Base-by-base conservation (phyloP, 2,329 filamentous ascomycete species). In the Scedosporium aurantiacum region DNA sequence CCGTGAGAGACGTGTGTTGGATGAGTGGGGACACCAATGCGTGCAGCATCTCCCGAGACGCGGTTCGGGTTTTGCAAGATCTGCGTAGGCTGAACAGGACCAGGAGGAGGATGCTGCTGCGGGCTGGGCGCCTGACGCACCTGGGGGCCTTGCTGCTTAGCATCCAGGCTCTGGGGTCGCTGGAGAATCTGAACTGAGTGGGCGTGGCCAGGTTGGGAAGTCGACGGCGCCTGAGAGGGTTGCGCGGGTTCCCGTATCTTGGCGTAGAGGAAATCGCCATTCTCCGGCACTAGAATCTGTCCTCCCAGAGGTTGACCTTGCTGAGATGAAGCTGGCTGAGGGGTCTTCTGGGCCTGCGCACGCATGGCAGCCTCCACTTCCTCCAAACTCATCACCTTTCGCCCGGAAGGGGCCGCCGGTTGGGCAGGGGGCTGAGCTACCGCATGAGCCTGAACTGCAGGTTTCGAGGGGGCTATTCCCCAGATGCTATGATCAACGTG, bases 291-390 rank as follows among this genome's bases (percentile, higher is more conserved):
- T 21, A 52, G 45, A 16, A 50, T 55, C 21, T 60, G 60, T 4
- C 14, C 18, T 45, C 10, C 5, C 32, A 27, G 58, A 10, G 58
- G 45, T 21, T 50, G 58, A 18, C 50, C 50, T 54, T 54, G 50
- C 50, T 54, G 50, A 25, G 55, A 57, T 8, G 37, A 18, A 16
- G 52, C 25, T 32, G 66, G 71, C 10, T 66, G 23, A 7, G 75
- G 68, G 10, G 78, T 75, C 64, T 80, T 80, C 67, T 83, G 82
- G 37, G 83, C 76, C 66, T 92, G 87, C 16, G 63, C 80, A 63
- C 89, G 85, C 87, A 99, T 92, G 65, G 91, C 87, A 60, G 93
- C 93, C 76, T 99, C 94, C 21, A 99, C 92, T 76, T 99, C 94
- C 72, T 97, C 94, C 69, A 99, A 74, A 68, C 91, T 97, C 88